phyloP scores from a whole-genome alignment of 176 grass and related monocot species.

The Carex myosuroides region DNA sequence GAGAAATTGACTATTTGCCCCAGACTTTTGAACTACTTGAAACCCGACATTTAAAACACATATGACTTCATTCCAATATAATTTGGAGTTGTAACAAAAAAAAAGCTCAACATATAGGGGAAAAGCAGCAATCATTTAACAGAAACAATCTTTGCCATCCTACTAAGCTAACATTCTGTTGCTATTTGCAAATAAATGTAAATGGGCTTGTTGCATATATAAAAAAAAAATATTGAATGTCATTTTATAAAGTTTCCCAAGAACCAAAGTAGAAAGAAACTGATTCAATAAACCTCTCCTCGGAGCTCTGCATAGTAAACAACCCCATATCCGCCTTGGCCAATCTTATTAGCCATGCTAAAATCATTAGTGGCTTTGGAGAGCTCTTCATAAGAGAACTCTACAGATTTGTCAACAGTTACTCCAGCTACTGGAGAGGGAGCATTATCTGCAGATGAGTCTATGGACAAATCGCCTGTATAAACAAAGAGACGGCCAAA shows the following conservation, averaged over 20 bases:
- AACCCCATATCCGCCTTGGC: slow-evolving; percentile 71
- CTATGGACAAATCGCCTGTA: slow-evolving; percentile 13
- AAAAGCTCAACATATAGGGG: background rate
- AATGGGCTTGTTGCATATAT: background rate
- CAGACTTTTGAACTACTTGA: background rate
- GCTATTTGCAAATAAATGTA: slow-evolving; percentile 14
- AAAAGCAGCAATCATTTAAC: background rate
- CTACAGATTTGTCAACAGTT: slow-evolving; percentile 85
- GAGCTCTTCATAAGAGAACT: slow-evolving; percentile 90
- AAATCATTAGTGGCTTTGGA: slow-evolving; percentile 76
- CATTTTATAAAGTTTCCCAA: background rate
- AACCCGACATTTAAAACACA: background rate
- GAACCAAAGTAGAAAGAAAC: slow-evolving; percentile 14
- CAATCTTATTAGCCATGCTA: slow-evolving; percentile 88
- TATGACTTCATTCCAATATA: background rate
- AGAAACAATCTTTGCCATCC: background rate
- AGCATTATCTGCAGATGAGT: slow-evolving; percentile 17
- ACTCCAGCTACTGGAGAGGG: slow-evolving; percentile 43
- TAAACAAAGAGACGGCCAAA: background rate
- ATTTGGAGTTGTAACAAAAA: background rate
- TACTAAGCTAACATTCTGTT: background rate
- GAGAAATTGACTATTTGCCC: background rate
- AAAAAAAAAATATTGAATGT: too few species aligned
- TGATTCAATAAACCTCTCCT: slow-evolving; percentile 62
- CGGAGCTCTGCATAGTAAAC: slow-evolving; percentile 81